These are phyloP conservation scores for Sutorius eximius DNA, from an alignment of 1,284 basidiomycete genomes.

Conservation along the genomic window DNA sequence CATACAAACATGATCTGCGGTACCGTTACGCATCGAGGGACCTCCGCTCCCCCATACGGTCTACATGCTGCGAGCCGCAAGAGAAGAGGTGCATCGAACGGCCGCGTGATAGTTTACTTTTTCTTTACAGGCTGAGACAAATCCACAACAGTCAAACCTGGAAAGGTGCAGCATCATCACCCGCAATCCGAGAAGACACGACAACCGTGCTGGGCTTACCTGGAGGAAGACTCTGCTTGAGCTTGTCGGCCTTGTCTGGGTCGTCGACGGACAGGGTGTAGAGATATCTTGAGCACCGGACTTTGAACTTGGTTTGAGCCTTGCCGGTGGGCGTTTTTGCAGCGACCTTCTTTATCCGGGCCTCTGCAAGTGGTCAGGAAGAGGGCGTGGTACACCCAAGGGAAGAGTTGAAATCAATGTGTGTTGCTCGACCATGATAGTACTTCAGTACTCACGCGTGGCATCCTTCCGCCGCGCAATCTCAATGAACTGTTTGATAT, in stretches of 20 bases:
- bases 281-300: conserved; percentile 95
- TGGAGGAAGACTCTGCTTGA: conserved; percentile 93
- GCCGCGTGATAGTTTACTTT: conserved; percentile 51
- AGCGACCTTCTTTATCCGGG: conserved; percentile 93
- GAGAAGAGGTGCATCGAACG: not conserved
- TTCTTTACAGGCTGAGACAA: conserved; percentile 66
- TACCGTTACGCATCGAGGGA: conserved; percentile 4
- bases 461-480: conserved; percentile 91
- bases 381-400: not conserved
- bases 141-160: conserved; percentile 67
- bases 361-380: conserved; percentile 52
- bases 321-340: conserved; percentile 70
- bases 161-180: not conserved
- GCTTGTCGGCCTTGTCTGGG: conserved; percentile 98
- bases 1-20: conserved; percentile 25
- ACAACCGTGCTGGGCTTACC: conserved; percentile 52
- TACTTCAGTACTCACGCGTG: conserved; percentile 49
- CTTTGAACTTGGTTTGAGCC: conserved; percentile 96
- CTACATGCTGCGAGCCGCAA: not conserved
- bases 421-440: conserved; percentile 16
- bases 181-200: not conserved
- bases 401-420: not conserved
- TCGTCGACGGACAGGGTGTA: conserved; percentile 97
- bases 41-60: conserved; percentile 3
- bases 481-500: conserved; percentile 99